These are phyloP conservation scores for Tausonia pullulans DNA, from an alignment of 1,284 basidiomycete genomes.

Conservation along the genomic window DNA sequence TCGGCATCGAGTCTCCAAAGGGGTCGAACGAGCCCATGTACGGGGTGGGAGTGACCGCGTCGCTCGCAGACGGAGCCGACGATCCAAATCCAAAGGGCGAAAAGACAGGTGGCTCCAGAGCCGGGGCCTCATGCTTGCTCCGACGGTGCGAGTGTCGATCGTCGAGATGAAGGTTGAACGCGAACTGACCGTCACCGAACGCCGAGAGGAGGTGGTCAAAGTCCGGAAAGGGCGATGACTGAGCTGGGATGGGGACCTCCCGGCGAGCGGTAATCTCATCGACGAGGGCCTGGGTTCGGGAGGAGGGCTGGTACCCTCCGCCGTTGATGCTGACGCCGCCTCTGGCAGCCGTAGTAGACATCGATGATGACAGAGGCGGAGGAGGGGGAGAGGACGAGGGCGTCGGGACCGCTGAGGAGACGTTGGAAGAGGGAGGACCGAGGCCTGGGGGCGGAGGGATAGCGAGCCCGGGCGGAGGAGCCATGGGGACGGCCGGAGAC, in stretches of 20 bases:
- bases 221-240: constrained; percentile 72
- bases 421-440: neutral
- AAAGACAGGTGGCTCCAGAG: neutral
- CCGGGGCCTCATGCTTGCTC: neutral
- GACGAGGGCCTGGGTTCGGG: constrained; percentile 65
- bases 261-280: constrained; percentile 70
- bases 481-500: constrained; percentile 7
- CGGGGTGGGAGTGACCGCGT: neutral
- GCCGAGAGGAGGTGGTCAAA: constrained; percentile 45
- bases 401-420: constrained; percentile 6
- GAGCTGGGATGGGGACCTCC: constrained; percentile 43
- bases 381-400: constrained; percentile 42
- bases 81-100: constrained; percentile 14
- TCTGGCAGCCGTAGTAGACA: constrained; percentile 45
- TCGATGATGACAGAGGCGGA: constrained; percentile 44
- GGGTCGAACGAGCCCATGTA: constrained; percentile 16
- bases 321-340: constrained; percentile 28
- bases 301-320: constrained; percentile 63
- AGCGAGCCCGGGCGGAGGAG: constrained; percentile 23
- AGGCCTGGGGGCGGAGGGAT: neutral
- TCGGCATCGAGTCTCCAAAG: constrained; percentile 8
- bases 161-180: constrained; percentile 9
- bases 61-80: constrained; percentile 1
- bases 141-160: neutral
- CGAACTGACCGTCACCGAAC: constrained; percentile 11